phyloP scores from a whole-genome alignment of 306 rosid species.

The Trichosanthes truncata region DNA sequence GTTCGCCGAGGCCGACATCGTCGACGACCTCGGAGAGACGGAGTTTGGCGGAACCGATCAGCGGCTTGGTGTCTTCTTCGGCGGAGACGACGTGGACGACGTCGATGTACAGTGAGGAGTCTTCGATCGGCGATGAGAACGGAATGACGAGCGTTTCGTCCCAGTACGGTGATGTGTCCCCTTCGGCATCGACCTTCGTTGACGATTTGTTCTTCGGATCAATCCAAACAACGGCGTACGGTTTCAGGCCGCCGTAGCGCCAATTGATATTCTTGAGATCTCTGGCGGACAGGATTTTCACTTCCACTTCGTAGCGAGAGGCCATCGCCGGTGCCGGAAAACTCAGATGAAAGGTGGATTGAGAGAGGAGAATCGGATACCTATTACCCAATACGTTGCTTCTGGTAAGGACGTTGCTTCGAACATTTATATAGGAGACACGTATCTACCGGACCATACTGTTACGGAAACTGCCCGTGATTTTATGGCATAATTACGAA shows the following conservation, averaged over 20 bases:
- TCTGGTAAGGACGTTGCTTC: neutral
- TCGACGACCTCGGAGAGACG: conserved; percentile 34
- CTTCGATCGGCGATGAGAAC: conserved; percentile 38
- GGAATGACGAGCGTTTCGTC: conserved; percentile 51
- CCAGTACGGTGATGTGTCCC: conserved; percentile 64
- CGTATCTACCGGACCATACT: neutral
- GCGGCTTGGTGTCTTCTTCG: conserved; percentile 57
- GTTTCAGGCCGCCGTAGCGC: conserved; percentile 53
- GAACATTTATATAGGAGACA: neutral
- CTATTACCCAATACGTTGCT: neutral
- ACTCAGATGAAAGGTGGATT: neutral
- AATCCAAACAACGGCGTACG: conserved; percentile 85
- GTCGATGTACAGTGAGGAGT: conserved; percentile 44
- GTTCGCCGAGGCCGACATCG: conserved; percentile 41
- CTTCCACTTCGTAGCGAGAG: conserved; percentile 48
- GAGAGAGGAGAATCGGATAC: neutral
- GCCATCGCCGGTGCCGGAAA: conserved; percentile 28
- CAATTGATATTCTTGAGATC: conserved; percentile 79
- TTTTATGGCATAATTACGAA: neutral
- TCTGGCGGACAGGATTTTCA: conserved; percentile 42
- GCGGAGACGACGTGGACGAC: conserved; percentile 52
- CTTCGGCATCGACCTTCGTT: conserved; percentile 35
- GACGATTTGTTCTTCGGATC: conserved; percentile 45
- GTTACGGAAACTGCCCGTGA: neutral
- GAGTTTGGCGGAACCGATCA: conserved; percentile 68